Percentiles rank a stretch among this genome's conserved stretches.
Evolutionary conservation across 2,329 filamentous ascomycete species (phyloP).

Genomic region (Thermochaetoides dissita): DNA sequence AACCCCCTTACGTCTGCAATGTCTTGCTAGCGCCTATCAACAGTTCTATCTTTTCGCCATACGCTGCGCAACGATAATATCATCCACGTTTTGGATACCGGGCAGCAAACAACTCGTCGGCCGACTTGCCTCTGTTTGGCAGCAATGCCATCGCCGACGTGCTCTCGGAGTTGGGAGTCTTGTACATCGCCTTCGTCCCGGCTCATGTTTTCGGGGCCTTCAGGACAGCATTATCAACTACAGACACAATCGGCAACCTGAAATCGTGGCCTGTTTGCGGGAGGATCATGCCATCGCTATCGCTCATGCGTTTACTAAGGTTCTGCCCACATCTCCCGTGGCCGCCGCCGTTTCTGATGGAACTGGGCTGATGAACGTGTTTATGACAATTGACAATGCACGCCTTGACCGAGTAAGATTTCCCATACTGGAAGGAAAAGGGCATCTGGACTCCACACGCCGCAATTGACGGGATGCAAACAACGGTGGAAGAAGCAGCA

Average conservation of each 20-base stretch:
- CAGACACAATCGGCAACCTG: not conserved
- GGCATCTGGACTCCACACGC: not conserved
- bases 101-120: too few species aligned
- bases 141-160: not conserved
- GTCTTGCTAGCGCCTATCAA: too few species aligned
- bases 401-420: not conserved
- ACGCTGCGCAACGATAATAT: too few species aligned
- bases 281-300: slow-evolving; percentile 1
- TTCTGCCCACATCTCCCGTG: not conserved
- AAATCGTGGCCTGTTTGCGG: not conserved
- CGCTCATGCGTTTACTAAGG: not conserved
- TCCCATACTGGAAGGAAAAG: not conserved
- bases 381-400: not conserved
- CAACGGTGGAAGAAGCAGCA: not conserved
- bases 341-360: not conserved
- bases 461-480: slow-evolving; percentile 1
- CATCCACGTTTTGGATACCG: too few species aligned
- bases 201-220: slow-evolving; percentile 1
- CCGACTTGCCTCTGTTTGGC: not conserved
- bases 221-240: slow-evolving; percentile 1
- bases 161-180: not conserved
- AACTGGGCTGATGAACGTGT: not conserved
- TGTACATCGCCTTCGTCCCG: not conserved
- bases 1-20: too few species aligned
- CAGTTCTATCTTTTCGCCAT: too few species aligned